Conservation (phyloP, 495 filamentous ascomycete species). For the Penicillium roqueforti region DNA sequence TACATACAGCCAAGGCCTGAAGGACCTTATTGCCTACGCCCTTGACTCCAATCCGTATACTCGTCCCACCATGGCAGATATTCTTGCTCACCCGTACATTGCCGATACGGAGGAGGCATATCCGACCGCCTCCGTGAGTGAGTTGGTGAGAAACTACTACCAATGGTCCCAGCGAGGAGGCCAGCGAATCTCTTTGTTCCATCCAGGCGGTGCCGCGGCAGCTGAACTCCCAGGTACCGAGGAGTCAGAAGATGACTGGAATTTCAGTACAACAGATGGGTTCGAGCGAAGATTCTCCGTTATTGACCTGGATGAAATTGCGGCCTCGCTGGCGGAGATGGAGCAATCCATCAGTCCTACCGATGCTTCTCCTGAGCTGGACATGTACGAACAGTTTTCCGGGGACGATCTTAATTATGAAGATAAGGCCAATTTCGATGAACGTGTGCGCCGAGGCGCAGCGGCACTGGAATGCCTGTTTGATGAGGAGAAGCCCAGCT, state of each 20-base stretch:
- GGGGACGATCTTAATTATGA: slow-evolving; percentile 33
- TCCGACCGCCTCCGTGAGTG: slow-evolving; percentile 62
- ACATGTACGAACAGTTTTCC: slow-evolving; percentile 22
- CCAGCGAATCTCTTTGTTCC: slow-evolving; percentile 77
- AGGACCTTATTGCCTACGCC: slow-evolving; percentile 73
- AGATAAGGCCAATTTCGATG: slow-evolving; percentile 44
- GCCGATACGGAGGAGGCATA: slow-evolving; percentile 58
- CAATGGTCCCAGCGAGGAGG: slow-evolving; percentile 84
- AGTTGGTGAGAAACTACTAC: slow-evolving; percentile 77
- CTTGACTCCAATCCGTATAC: slow-evolving; percentile 69
- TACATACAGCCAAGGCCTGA: slow-evolving; percentile 66
- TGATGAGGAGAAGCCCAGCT: slow-evolving; percentile 43
- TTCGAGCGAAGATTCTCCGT: slow-evolving; percentile 63
- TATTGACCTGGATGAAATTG: slow-evolving; percentile 45
- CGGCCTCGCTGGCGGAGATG: slow-evolving; percentile 39
- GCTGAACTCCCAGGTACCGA: slow-evolving; percentile 46
- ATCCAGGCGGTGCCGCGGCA: slow-evolving; percentile 66
- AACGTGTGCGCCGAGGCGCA: slow-evolving; percentile 46
- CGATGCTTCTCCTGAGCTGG: slow-evolving; percentile 20
- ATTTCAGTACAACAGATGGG: slow-evolving; percentile 82
- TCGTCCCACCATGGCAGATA: slow-evolving; percentile 61
- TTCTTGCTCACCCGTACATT: slow-evolving; percentile 47
- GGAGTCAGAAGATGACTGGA: slow-evolving; percentile 68
- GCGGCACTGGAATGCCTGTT: slow-evolving; percentile 48
- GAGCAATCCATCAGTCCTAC: slow-evolving; percentile 31